Evolutionary conservation across 2,329 filamentous ascomycete species (phyloP).

Genomic region (Cladosporium cucumerinum): DNA sequence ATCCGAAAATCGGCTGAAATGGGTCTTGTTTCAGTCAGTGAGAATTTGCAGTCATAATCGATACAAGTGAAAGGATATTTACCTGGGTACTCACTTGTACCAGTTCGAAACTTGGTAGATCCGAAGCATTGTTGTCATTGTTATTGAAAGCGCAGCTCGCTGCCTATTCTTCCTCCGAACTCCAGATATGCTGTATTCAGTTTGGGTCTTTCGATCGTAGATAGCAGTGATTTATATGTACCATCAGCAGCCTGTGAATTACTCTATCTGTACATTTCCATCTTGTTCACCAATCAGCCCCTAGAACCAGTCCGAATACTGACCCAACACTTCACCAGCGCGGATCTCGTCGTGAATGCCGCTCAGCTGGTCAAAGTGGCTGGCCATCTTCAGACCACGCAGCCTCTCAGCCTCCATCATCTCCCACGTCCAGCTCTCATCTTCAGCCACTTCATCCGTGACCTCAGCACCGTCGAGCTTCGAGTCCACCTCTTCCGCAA

Average conservation of each 20-base stretch:
- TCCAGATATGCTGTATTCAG: neutral
- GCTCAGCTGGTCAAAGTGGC: slow-evolving; percentile 55
- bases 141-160: too few species aligned
- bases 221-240: neutral
- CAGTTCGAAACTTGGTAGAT: too few species aligned
- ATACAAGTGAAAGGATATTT: too few species aligned
- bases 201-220: neutral
- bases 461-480: slow-evolving; percentile 21
- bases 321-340: slow-evolving; percentile 36
- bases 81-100: too few species aligned
- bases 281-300: neutral
- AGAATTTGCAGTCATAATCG: too few species aligned
- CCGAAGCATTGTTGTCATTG: too few species aligned
- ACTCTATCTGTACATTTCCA: neutral
- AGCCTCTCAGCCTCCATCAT: slow-evolving; percentile 56
- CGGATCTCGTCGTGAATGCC: slow-evolving; percentile 51
- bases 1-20: too few species aligned
- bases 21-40: too few species aligned
- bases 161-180: neutral
- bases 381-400: slow-evolving; percentile 53
- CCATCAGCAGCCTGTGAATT: too few species aligned
- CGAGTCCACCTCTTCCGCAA: slow-evolving; percentile 28
- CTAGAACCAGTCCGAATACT: slow-evolving; percentile 16
- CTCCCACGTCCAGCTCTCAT: slow-evolving; percentile 58
- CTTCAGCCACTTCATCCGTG: slow-evolving; percentile 4